These are phyloP conservation scores for Pichia deserticola DNA, from an alignment of 805 yeast species.

Conservation along the genomic window DNA sequence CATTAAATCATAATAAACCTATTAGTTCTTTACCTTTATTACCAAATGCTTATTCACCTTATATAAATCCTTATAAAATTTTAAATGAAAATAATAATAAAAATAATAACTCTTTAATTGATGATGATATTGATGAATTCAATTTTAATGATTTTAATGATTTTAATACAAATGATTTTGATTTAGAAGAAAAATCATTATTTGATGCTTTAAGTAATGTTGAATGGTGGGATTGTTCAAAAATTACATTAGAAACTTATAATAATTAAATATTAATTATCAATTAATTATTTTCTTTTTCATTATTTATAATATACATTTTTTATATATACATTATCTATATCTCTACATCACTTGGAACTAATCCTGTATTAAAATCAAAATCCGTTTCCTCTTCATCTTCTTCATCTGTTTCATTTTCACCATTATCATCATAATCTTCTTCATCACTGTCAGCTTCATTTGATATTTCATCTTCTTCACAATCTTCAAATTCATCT, in stretches of 20 bases:
- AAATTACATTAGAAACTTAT: conserved; percentile 2
- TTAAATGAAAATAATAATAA: background rate
- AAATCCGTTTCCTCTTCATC: conserved; percentile 1
- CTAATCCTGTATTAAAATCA: background rate
- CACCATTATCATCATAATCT: conserved; percentile 1
- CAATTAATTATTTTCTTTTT: background rate
- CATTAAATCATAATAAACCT: background rate
- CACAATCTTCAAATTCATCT: conserved; percentile 5
- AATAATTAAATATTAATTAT: background rate
- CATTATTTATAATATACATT: background rate
- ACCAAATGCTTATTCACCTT: background rate
- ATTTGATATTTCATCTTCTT: conserved; percentile 4
- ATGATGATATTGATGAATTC: background rate
- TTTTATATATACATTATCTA: background rate
- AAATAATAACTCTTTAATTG: no score
- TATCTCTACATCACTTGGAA: conserved; percentile 1
- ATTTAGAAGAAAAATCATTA: conserved; percentile 6
- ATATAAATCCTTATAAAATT: background rate
- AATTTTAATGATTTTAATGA: background rate
- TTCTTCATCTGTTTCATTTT: conserved; percentile 4
- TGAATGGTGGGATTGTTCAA: conserved; percentile 9
- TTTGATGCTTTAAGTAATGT: conserved; percentile 10
- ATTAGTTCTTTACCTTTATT: background rate
- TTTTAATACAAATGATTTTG: background rate
- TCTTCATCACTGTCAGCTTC: conserved; percentile 7